Conservation (phyloP, 169 alveolate species). For the Plasmodium gaboni region DNA sequence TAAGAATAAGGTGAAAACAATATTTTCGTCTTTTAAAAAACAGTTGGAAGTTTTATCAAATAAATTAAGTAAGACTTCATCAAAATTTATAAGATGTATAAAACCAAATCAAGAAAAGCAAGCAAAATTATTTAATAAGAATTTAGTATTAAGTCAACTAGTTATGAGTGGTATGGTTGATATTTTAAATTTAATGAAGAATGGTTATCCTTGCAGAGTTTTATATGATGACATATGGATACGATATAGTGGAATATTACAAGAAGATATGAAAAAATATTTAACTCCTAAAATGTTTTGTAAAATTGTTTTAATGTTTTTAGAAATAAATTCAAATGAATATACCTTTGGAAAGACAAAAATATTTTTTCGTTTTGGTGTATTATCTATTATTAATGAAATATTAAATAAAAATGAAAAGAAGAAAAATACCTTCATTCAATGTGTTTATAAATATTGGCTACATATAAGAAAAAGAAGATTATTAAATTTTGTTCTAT, state of each 20-base stretch:
- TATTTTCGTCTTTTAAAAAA: conserved; percentile 76
- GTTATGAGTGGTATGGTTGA: conserved; percentile 83
- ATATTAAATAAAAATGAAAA: conserved; percentile 77
- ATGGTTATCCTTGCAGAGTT: conserved; percentile 83
- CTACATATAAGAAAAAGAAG: conserved; percentile 52
- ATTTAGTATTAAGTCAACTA: conserved; percentile 79
- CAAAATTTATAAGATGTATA: conserved; percentile 81
- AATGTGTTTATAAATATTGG: conserved; percentile 77
- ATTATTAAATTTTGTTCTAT: conserved; percentile 47
- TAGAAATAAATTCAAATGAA: conserved; percentile 70
- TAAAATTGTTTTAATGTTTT: conserved; percentile 74
- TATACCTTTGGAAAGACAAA: conserved; percentile 82
- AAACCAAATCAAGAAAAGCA: conserved; percentile 79
- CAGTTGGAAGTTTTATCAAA: conserved; percentile 77
- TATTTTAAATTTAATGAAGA: conserved; percentile 80
- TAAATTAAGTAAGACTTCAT: conserved; percentile 77
- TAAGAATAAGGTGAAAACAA: conserved; percentile 48
- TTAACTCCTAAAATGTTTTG: conserved; percentile 78
- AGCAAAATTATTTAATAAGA: conserved; percentile 73
- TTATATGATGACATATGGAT: conserved; percentile 77
- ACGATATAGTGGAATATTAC: conserved; percentile 73
- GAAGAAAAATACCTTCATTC: conserved; percentile 69
- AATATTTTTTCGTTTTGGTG: conserved; percentile 81
- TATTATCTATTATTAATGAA: conserved; percentile 78
- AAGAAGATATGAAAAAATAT: conserved; percentile 62